Percentiles rank a stretch among this genome's conserved stretches.
Evolutionary conservation across 2,329 filamentous ascomycete genomes (phyloP).

Genomic region (Biscogniauxia marginata): DNA sequence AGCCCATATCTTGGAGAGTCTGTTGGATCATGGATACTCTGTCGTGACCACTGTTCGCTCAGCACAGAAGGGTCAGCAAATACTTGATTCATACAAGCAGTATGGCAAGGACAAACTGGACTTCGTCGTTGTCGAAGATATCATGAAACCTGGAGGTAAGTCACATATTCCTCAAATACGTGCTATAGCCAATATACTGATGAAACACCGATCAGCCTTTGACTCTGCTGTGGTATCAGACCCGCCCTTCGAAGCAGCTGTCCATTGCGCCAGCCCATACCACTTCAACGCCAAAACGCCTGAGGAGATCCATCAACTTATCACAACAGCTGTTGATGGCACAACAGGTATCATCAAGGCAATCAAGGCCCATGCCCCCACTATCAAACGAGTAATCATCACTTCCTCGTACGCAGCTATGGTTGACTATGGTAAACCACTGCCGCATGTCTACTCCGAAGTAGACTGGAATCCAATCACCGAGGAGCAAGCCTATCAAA

Average conservation of each 20-base stretch:
- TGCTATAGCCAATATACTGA: too few relatives aligned
- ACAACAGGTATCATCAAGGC: conserved; percentile 68
- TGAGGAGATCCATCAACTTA: conserved; percentile 47
- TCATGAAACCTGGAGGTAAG: conserved; percentile 52
- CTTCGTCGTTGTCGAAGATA: conserved; percentile 68
- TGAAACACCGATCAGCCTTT: too few relatives aligned
- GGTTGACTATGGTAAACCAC: conserved; percentile 34
- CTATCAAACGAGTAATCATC: conserved; percentile 67
- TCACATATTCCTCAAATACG: too few relatives aligned
- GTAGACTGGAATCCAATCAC: conserved; percentile 50
- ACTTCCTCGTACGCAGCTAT: conserved; percentile 54
- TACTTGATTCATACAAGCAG: conserved; percentile 43
- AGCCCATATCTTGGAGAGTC: conserved; percentile 50
- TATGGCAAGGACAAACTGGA: conserved; percentile 36
- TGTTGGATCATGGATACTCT: conserved; percentile 45
- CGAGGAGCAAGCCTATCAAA: conserved; percentile 35
- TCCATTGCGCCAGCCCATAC: conserved; percentile 58
- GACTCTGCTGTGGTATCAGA: conserved; percentile 52
- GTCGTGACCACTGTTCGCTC: conserved; percentile 54
- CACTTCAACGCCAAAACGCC: conserved; percentile 49
- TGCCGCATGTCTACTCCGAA: conserved; percentile 39
- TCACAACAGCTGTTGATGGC: conserved; percentile 54
- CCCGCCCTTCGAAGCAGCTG: conserved; percentile 48
- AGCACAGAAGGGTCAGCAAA: conserved; percentile 47
- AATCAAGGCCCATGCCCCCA: conserved; percentile 53